Base-by-base conservation (phyloP, 2,329 filamentous ascomycete genomes). In the Fusarium nodosum region DNA sequence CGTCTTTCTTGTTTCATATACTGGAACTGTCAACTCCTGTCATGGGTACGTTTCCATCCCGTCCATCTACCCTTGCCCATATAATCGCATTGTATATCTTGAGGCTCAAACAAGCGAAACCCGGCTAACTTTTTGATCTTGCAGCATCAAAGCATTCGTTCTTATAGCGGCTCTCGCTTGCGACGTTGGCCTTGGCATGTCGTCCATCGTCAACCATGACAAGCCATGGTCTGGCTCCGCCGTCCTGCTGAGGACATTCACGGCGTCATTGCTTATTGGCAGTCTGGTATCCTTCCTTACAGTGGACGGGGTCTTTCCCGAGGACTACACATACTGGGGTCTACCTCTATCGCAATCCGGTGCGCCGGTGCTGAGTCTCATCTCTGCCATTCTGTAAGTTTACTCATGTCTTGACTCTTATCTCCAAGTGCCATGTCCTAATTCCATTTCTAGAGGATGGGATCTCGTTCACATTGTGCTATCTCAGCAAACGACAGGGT, bases 291-390 rank as follows among this genome's bases (percentile, higher is more conserved):
- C 76, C n/a, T 81, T 79, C 46, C 64, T 80, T 22, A 77, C 72
- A 13, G 54, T 76, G 34, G 74, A 78, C n/a, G 67, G 73, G n/a
- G 78, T 79, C 26, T 82, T 82, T 45, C 79, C 79, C 1, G 45
- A 54, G 3, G 74, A 73, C 4, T 81, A 80, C 45, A 72, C 75
- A 1, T 82, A 79, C 69, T 82, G 80, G 79, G 77, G 74, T 20
- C 66, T 82, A 52, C 30, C 66, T 41, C 62, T 72, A 8, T 63
- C 64, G 22, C 74, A 72, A 38, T 72, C 79, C 4, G 75, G 76
- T 11, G 74, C 73, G 11, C 64, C 80, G 47, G 75, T 80, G 10
- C 77, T 82, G 60, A 66, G 77, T 50, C 77, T 82, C 51, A 69
- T 82, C 22, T 81, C 79, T 74, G 66, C 76, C 26, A 72, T 78